Evolutionary conservation across 2,329 filamentous ascomycete genomes (phyloP).

Genomic region (Pseudogymnoascus sp.): DNA sequence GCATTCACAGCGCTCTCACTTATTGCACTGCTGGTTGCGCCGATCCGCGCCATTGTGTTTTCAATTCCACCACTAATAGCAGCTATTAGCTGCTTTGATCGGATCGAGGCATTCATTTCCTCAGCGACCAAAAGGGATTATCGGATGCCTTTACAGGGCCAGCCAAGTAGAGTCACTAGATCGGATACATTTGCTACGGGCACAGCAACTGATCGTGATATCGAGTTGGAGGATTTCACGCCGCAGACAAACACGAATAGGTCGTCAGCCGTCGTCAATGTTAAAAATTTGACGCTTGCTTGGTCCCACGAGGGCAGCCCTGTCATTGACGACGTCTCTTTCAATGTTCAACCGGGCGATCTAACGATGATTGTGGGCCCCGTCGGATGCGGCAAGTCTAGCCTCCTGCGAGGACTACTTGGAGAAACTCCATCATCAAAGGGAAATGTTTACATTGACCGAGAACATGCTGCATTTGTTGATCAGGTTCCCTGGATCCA

Average conservation of each 20-base stretch:
- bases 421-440: conserved; percentile 16
- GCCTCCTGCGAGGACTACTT: conserved; percentile 21
- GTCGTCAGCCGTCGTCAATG: conserved; percentile 17
- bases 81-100: conserved; percentile 34
- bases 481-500: conserved; percentile 18
- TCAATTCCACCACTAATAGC: conserved; percentile 33
- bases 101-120: conserved; percentile 32
- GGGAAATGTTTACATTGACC: conserved; percentile 16
- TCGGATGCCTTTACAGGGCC: conserved; percentile 16
- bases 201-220: background rate
- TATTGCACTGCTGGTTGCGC: conserved; percentile 33
- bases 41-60: conserved; percentile 35
- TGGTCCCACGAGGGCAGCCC: conserved; percentile 15
- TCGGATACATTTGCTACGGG: conserved; percentile 12
- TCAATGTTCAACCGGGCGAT: background rate
- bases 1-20: conserved; percentile 39
- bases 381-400: conserved; percentile 26
- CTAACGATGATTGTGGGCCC: conserved; percentile 19
- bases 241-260: background rate
- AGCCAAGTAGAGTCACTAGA: conserved; percentile 6
- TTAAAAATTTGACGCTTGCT: conserved; percentile 22
- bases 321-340: conserved; percentile 11
- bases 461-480: conserved; percentile 15
- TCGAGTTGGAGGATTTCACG: background rate
- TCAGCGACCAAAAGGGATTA: conserved; percentile 13